A percentile compares a stretch with the other conserved stretches of the same genome.
Evolutionary conservation across 345 rosid genomes (phyloP).

Genomic region (Lagerstroemia speciosa): DNA sequence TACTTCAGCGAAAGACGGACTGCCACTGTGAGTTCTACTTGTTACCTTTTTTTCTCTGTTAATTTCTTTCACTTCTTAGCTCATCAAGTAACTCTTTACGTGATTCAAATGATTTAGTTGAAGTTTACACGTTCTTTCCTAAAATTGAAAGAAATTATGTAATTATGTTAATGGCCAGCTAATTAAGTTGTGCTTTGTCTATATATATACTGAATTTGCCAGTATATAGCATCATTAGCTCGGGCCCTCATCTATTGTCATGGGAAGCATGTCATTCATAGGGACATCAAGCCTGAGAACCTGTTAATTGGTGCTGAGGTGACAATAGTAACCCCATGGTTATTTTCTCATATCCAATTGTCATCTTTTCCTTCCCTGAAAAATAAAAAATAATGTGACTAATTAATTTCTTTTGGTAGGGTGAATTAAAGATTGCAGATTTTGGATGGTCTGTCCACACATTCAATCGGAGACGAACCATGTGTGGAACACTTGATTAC

Average conservation of each 20-base stretch:
- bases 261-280: slow-evolving; percentile 94
- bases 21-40: slow-evolving; percentile 58
- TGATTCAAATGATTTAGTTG: background rate
- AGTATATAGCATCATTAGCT: slow-evolving; percentile 96
- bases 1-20: slow-evolving; percentile 87
- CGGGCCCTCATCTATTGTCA: slow-evolving; percentile 96
- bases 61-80: background rate
- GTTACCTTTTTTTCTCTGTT: background rate
- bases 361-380: background rate
- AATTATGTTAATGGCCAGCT: background rate
- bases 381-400: background rate
- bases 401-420: slow-evolving; percentile 33
- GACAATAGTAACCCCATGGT: background rate
- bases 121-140: background rate
- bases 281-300: slow-evolving; percentile 97
- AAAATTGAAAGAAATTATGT: background rate
- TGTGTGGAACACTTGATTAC: slow-evolving; percentile 97
- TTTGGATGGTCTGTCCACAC: slow-evolving; percentile 99
- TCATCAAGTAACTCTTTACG: background rate
- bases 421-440: slow-evolving; percentile 97
- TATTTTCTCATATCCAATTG: background rate
- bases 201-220: slow-evolving; percentile 2
- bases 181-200: background rate
- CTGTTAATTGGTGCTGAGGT: slow-evolving; percentile 85
- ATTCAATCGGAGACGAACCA: slow-evolving; percentile 86